A percentile compares a stretch with the other conserved stretches of the same genome.
Conservation (phyloP, 352 stramenopile species). For the Peronospora tabacina region DNA sequence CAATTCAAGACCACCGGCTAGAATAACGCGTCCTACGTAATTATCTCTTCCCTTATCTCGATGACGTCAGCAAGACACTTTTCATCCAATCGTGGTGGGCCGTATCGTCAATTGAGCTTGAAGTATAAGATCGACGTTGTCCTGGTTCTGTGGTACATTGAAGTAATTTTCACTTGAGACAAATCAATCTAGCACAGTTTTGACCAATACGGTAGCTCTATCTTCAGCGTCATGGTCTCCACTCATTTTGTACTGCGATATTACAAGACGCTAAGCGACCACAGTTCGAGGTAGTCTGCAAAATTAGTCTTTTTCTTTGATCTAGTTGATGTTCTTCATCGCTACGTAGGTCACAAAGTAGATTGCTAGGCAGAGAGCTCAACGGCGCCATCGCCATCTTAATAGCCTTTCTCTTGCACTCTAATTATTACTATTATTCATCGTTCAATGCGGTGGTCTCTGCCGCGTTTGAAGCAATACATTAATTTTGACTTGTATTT, state of each 20-base stretch:
- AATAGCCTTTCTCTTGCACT: constrained; percentile 22
- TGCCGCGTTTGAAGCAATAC: too few relatives aligned
- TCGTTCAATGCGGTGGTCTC: background rate
- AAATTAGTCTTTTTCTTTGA: too few relatives aligned
- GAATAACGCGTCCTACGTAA: constrained; percentile 19
- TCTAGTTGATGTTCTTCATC: background rate
- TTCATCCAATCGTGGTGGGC: constrained; percentile 29
- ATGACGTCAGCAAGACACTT: constrained; percentile 22
- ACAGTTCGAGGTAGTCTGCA: too few relatives aligned
- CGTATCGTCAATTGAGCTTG: constrained; percentile 35
- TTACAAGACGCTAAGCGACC: too few relatives aligned
- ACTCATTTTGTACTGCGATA: constrained; percentile 12
- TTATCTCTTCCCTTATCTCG: constrained; percentile 13
- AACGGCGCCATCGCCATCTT: constrained; percentile 9
- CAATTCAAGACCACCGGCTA: constrained; percentile 9
- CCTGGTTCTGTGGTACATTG: constrained; percentile 31
- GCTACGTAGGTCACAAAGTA: background rate
- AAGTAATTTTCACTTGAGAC: constrained; percentile 27
- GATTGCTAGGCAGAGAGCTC: constrained; percentile 4
- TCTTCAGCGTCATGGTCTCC: constrained; percentile 7
- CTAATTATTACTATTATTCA: background rate
- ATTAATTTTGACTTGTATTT: too few relatives aligned
- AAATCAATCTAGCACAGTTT: constrained; percentile 12
- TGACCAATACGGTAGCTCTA: constrained; percentile 6
- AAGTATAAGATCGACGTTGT: constrained; percentile 34